Base-by-base conservation (phyloP, 2,329 filamentous ascomycete species). In the Thielaviopsis ethacetica region DNA sequence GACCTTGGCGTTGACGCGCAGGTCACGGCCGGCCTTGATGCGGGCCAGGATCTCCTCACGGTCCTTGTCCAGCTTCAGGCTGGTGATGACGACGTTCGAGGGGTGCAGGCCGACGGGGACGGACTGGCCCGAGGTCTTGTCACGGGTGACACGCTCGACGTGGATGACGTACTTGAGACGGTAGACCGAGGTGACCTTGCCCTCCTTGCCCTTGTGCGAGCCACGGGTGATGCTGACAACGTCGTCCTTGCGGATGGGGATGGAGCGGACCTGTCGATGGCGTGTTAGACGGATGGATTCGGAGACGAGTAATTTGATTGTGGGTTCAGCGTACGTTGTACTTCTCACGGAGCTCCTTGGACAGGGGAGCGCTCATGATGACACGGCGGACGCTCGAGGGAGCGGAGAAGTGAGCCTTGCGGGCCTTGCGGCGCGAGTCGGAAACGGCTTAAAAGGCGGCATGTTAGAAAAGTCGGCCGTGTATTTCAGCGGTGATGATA, bases 41-140 rank as follows among this genome's bases (percentile, higher is more conserved):
- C 88, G 84, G 78, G 88, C 87, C 68, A 94, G 80, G 71, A 93
- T 93, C 73, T 77, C 79, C 82, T 93, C 88, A 68, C 88, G 86
- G 78, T 94, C 88, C 85, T 93, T 91, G 82, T 93, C 88, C 71
- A 96, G 82, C 87, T 97, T 95, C 75, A 97, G 83, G 84, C 96
- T 96, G 79, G 86, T 95, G 81, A 98, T 87, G 79, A 95, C 85
- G 68, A 95, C 89, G 78, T 97, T 97, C 78, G 87, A 94, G 71
- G 93, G 86, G 78, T 91, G 87, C 76, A 98, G 85, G 75, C 89
- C 89, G 72, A 97, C 81, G 65, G 91, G 91, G 60, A 97, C 91
- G 73, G 84, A 87, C 81, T 96, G 91, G 77, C 93, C 91, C 75
- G 90, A 93, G 75, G 83, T 86, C 86, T 98, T 98, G 77, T 98